Percentiles rank a stretch among this genome's conserved stretches.
Evolutionary conservation across 225 moss, liverwort and hornwort genomes (phyloP).

Genomic region (Polytrichum formosum): DNA sequence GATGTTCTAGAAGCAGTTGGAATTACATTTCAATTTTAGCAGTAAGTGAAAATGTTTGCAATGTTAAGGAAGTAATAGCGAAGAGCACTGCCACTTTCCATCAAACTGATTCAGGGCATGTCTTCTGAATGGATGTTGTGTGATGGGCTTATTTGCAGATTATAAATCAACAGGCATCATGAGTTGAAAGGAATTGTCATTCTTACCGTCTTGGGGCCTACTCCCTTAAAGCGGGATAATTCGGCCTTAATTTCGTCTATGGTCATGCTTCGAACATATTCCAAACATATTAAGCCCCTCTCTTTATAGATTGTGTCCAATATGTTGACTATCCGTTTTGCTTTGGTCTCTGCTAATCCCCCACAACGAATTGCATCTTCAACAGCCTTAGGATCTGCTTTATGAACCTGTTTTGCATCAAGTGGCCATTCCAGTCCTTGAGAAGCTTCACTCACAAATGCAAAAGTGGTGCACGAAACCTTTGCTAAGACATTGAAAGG

Average conservation of each 20-base stretch:
- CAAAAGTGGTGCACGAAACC: too few relatives aligned
- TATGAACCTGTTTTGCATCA: conserved; percentile 50
- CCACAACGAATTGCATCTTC: conserved; percentile 83
- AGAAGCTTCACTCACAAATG: not conserved
- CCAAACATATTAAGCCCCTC: conserved; percentile 73
- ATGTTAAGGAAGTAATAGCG: too few relatives aligned
- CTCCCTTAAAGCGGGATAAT: conserved; percentile 91
- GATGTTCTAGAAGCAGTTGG: too few relatives aligned
- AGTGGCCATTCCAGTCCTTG: not conserved
- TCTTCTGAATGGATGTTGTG: too few relatives aligned
- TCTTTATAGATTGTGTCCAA: conserved; percentile 71
- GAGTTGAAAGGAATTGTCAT: not conserved
- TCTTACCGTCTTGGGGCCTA: conserved; percentile 92
- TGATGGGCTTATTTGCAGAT: too few relatives aligned
- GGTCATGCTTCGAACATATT: conserved; percentile 76
- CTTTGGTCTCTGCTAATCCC: conserved; percentile 82
- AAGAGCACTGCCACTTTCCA: too few relatives aligned
- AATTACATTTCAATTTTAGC: too few relatives aligned
- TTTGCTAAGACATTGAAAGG: too few relatives aligned
- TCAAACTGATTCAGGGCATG: too few relatives aligned
- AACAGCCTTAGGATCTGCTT: conserved; percentile 63
- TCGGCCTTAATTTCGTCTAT: conserved; percentile 76
- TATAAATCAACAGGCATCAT: too few relatives aligned
- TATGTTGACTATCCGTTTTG: conserved; percentile 66
- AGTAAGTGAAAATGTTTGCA: too few relatives aligned